These are phyloP conservation scores for Umbellularia californica DNA, from an alignment of 164 flowering plant genomes.

Conservation along the genomic window DNA sequence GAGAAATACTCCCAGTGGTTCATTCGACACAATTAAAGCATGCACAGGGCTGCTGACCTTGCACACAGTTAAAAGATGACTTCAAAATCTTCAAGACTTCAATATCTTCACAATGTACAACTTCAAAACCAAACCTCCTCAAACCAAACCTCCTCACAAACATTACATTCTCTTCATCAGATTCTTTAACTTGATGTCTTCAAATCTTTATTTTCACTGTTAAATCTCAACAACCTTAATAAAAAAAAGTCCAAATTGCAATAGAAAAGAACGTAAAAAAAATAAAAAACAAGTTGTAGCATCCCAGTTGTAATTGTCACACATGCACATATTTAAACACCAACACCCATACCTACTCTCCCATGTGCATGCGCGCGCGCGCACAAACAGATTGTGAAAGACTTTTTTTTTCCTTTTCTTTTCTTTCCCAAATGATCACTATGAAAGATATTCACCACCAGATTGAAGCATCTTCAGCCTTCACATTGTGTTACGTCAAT, in stretches of 20 bases:
- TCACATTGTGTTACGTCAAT: no score
- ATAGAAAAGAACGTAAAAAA: conserved; percentile 17
- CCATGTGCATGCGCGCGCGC: no score
- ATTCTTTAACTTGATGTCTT: conserved; percentile 71
- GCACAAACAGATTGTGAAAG: no score
- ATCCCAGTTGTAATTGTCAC: not conserved
- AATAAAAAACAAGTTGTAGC: conserved; percentile 7
- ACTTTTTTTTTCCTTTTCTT: no score
- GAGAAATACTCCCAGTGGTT: conserved; percentile 9
- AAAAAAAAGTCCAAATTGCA: conserved; percentile 28
- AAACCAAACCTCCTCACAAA: conserved; percentile 34
- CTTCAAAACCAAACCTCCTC: conserved; percentile 27
- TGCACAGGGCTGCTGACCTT: conserved; percentile 63
- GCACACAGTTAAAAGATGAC: conserved; percentile 51
- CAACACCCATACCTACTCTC: no score
- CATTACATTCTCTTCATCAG: conserved; percentile 70
- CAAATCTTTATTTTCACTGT: conserved; percentile 71
- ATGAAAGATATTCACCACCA: no score
- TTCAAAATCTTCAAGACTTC: conserved; percentile 55
- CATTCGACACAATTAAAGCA: conserved; percentile 31
- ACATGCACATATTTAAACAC: no score
- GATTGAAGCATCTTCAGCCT: no score
- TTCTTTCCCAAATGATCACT: no score
- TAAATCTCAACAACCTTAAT: conserved; percentile 52
- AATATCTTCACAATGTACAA: conserved; percentile 17